Percentiles rank a stretch among this genome's conserved stretches.
Conservation (phyloP, 2,329 filamentous ascomycete genomes). For the Talaromyces sp. region DNA sequence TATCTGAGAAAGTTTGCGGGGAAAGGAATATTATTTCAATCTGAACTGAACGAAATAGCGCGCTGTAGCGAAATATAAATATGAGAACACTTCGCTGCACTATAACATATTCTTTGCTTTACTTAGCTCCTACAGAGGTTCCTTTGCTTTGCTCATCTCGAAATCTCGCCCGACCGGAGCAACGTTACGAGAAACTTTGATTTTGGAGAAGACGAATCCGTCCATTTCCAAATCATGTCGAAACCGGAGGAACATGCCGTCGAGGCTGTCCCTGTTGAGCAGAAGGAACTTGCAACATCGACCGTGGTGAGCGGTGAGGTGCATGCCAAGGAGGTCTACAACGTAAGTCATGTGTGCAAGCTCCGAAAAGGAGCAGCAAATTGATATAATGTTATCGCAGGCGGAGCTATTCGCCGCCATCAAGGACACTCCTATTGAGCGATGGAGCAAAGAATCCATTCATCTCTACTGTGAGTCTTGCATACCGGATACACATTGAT, state of each 20-base stretch:
- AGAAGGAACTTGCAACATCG: background rate
- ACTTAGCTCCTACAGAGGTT: background rate
- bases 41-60: background rate
- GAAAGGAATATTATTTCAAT: background rate
- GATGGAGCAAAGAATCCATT: constrained; percentile 30
- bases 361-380: constrained; percentile 34
- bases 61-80: constrained; percentile 7
- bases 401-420: constrained; percentile 50
- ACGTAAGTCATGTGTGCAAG: constrained; percentile 2
- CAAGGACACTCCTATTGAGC: constrained; percentile 44
- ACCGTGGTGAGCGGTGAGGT: constrained; percentile 26
- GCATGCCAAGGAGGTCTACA: constrained; percentile 35
- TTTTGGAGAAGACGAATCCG: background rate
- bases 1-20: constrained; percentile 4
- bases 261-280: constrained; percentile 1
- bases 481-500: background rate
- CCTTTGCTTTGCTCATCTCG: background rate
- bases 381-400: constrained; percentile 36
- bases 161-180: background rate
- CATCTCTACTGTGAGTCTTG: constrained; percentile 30
- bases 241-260: constrained; percentile 9
- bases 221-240: constrained; percentile 6
- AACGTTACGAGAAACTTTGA: background rate
- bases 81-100: background rate
- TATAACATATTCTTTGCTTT: background rate